A percentile compares a stretch with the other conserved stretches of the same genome.
phyloP scores from a whole-genome alignment of 441 rosid genomes.

The Theobroma grandiflorum region DNA sequence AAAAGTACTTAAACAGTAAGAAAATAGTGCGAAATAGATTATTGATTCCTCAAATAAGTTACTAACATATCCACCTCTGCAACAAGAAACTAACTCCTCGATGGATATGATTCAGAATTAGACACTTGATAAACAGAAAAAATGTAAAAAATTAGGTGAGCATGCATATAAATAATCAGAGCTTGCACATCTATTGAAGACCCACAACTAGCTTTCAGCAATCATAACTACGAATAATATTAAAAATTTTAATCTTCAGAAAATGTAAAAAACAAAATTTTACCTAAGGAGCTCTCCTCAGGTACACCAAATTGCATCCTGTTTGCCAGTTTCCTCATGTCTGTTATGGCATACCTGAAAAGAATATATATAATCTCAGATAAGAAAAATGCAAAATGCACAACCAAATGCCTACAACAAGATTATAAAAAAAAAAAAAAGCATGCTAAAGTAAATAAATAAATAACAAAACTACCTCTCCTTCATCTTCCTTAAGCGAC shows the following conservation, averaged over 20 bases:
- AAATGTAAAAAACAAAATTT: conserved; percentile 19
- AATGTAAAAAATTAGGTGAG: neutral
- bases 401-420: neutral
- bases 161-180: neutral
- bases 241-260: neutral
- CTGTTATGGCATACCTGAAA: conserved; percentile 88
- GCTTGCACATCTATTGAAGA: neutral
- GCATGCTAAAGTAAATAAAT: neutral
- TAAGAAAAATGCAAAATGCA: conserved; percentile 23
- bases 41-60: neutral
- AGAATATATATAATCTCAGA: neutral
- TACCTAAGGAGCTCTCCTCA: conserved; percentile 97
- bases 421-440: neutral
- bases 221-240: neutral
- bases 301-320: conserved; percentile 98
- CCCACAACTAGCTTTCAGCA: neutral
- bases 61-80: neutral
- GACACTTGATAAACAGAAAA: neutral
- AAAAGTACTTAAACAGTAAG: conserved; percentile 28
- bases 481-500: conserved; percentile 93
- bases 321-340: conserved; percentile 96
- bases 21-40: neutral
- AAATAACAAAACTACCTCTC: conserved; percentile 60
- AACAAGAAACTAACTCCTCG: conserved; percentile 1
- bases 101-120: neutral